phyloP scores from a whole-genome alignment of 2,329 filamentous ascomycete species.

The Aspergillus neotritici region DNA sequence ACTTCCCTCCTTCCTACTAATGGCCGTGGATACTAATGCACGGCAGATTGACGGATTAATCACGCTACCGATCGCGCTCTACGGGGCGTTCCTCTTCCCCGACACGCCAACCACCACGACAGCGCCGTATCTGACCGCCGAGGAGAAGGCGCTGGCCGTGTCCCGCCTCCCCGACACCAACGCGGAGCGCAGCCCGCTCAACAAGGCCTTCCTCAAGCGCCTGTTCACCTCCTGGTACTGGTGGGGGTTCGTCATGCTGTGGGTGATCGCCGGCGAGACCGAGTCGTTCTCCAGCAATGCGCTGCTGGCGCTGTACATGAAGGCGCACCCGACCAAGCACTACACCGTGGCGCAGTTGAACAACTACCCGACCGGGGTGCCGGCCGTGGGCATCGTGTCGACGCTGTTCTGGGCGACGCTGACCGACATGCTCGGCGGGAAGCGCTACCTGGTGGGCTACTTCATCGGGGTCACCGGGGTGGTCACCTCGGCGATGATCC shows the following conservation, averaged over 20 bases:
- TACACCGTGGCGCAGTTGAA: conserved; percentile 49
- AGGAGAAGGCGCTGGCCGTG: conserved; percentile 28
- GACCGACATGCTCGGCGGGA: conserved; percentile 56
- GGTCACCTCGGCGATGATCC: conserved; percentile 56
- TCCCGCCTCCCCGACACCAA: conserved; percentile 24
- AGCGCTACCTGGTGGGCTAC: conserved; percentile 61
- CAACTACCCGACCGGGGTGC: conserved; percentile 50
- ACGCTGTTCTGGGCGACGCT: conserved; percentile 66
- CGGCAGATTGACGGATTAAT: conserved; percentile 35
- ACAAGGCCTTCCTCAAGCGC: conserved; percentile 24
- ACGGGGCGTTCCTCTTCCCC: conserved; percentile 40
- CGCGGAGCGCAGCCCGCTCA: conserved; percentile 16
- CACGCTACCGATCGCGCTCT: conserved; percentile 40
- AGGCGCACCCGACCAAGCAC: conserved; percentile 39
- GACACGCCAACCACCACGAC: conserved; percentile 33
- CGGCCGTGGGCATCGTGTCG: conserved; percentile 47
- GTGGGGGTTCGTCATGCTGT: conserved; percentile 35
- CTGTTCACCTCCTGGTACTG: conserved; percentile 33
- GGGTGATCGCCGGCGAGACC: conserved; percentile 62
- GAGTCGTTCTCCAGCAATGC: conserved; percentile 65
- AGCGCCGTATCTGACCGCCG: conserved; percentile 29
- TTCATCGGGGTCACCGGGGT: conserved; percentile 63
- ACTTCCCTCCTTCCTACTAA: background rate
- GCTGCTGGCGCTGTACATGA: conserved; percentile 50
- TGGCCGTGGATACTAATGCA: conserved; percentile 3